These are phyloP conservation scores for Crithidia expoeki DNA, from an alignment of 208 protist genomes.

Conservation along the genomic window DNA sequence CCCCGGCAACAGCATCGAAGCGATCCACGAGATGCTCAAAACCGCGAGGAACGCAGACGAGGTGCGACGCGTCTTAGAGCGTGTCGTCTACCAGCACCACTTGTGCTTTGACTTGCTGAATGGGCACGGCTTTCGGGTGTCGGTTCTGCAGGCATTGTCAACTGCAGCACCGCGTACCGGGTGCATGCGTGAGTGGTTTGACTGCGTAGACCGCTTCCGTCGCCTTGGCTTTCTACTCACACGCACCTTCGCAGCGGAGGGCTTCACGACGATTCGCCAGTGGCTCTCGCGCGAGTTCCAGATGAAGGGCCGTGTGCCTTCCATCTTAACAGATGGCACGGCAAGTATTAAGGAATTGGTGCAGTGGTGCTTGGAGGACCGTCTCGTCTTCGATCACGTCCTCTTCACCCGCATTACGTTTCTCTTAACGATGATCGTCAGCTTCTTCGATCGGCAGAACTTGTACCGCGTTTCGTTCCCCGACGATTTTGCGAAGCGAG, in stretches of 20 bases:
- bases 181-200: constrained; percentile 81
- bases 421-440: constrained; percentile 89
- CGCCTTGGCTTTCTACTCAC: constrained; percentile 80
- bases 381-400: constrained; percentile 86
- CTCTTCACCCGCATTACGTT: constrained; percentile 87
- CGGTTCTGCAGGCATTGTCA: constrained; percentile 73
- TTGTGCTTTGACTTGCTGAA: constrained; percentile 83
- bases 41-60: constrained; percentile 71
- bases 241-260: constrained; percentile 84
- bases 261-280: constrained; percentile 73
- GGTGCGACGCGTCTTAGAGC: constrained; percentile 74
- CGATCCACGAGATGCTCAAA: constrained; percentile 65
- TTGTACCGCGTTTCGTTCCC: constrained; percentile 81
- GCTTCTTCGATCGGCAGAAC: constrained; percentile 91
- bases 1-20: constrained; percentile 48
- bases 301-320: constrained; percentile 61
- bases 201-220: constrained; percentile 70
- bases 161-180: constrained; percentile 50
- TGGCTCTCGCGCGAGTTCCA: constrained; percentile 74
- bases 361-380: constrained; percentile 80
- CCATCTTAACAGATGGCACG: constrained; percentile 71
- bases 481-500: constrained; percentile 75
- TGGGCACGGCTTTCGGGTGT: constrained; percentile 84
- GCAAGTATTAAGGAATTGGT: constrained; percentile 74
- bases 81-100: constrained; percentile 71